Conservation (phyloP, 352 stramenopile species). For the Lagenidium sp. region DNA sequence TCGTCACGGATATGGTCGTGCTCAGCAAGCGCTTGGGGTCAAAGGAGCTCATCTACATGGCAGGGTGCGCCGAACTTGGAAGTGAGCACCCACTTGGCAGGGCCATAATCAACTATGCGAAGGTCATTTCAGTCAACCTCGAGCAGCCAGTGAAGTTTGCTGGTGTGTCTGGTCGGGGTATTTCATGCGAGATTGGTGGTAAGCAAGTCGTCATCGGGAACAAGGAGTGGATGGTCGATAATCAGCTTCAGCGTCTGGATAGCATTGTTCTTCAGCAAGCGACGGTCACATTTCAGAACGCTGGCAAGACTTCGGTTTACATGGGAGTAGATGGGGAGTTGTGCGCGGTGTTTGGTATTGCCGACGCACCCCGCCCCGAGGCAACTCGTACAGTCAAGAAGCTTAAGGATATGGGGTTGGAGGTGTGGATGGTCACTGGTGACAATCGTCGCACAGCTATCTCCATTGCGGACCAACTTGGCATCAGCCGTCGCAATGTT, state of each 20-base stretch:
- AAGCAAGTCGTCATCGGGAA: conserved; percentile 90
- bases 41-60: conserved; percentile 77
- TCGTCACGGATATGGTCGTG: conserved; percentile 81
- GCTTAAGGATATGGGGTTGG: conserved; percentile 87
- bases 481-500: conserved; percentile 89
- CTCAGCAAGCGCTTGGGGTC: conserved; percentile 70
- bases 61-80: conserved; percentile 88
- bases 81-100: conserved; percentile 94
- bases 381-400: conserved; percentile 86
- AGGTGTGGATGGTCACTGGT: conserved; percentile 99
- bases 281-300: conserved; percentile 73
- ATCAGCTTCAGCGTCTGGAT: conserved; percentile 52
- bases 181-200: conserved; percentile 61
- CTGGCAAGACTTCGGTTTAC: conserved; percentile 93
- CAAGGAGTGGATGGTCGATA: conserved; percentile 83
- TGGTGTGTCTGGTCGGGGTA: conserved; percentile 84
- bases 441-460: conserved; percentile 94
- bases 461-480: conserved; percentile 90
- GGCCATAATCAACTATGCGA: conserved; percentile 89
- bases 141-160: conserved; percentile 73
- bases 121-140: conserved; percentile 69
- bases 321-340: conserved; percentile 86
- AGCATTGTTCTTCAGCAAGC: conserved; percentile 72
- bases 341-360: conserved; percentile 74
- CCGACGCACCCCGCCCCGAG: conserved; percentile 87